These are phyloP conservation scores for Rhizopogon vinicolor DNA, from an alignment of 768 basidiomycete genomes.

Conservation along the genomic window DNA sequence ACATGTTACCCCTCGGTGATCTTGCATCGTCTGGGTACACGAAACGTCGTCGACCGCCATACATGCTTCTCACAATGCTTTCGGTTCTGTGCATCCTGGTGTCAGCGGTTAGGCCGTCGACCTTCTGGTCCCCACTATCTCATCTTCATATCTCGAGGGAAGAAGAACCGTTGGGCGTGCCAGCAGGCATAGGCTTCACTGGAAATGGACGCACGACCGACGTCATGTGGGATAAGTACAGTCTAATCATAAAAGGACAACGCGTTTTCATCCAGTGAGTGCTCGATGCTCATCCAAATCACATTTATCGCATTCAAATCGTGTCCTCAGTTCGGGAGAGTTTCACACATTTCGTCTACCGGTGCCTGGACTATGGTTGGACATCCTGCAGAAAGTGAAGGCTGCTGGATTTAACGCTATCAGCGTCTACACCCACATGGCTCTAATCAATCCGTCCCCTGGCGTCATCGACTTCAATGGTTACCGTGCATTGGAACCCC, in stretches of 20 bases:
- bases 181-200: constrained; percentile 4
- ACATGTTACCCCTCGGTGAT: constrained; percentile 1
- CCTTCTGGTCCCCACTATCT: not conserved
- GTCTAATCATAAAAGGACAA: constrained; percentile 63
- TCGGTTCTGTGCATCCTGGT: constrained; percentile 13
- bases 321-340: constrained; percentile 46
- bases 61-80: constrained; percentile 12
- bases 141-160: not conserved
- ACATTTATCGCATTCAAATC: not conserved
- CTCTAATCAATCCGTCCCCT: constrained; percentile 48
- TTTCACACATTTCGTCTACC: not conserved
- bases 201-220: constrained; percentile 32
- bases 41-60: constrained; percentile 7
- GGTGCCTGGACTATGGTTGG: constrained; percentile 58
- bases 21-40: not conserved
- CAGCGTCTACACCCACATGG: constrained; percentile 82
- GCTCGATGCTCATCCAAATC: not conserved
- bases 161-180: not conserved
- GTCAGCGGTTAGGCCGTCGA: constrained; percentile 6
- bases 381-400: constrained; percentile 63
- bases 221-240: constrained; percentile 65
- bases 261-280: constrained; percentile 69
- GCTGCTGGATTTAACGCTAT: constrained; percentile 73
- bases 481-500: constrained; percentile 47
- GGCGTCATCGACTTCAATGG: constrained; percentile 51